phyloP scores from a whole-genome alignment of 2,329 filamentous ascomycete species.

The Neoarthrinium moseri region DNA sequence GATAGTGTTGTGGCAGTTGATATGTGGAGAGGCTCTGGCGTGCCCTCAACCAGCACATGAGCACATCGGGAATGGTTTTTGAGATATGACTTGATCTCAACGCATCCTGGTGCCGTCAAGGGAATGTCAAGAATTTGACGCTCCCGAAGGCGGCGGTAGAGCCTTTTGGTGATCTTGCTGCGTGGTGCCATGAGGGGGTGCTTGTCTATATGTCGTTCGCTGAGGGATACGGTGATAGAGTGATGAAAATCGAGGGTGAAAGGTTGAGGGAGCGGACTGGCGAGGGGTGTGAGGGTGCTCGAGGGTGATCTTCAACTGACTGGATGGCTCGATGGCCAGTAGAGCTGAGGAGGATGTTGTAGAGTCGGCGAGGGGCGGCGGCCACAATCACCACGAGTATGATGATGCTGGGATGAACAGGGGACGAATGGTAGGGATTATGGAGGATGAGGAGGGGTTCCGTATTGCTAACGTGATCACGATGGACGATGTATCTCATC shows the following conservation, averaged over 20 bases:
- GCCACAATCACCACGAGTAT: too few species aligned
- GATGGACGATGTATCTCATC: too few species aligned
- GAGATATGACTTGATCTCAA: constrained; percentile 25
- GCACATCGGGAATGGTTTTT: constrained; percentile 13
- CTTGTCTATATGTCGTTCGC: too few species aligned
- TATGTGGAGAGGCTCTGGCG: background rate
- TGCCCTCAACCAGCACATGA: constrained; percentile 10
- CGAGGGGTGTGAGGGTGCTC: too few species aligned
- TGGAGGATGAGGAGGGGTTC: too few species aligned
- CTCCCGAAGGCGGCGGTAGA: constrained; percentile 19
- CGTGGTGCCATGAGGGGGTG: constrained; percentile 12
- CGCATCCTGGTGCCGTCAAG: constrained; percentile 19
- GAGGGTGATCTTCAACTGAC: too few species aligned
- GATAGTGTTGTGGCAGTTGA: background rate
- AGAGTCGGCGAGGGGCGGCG: too few species aligned
- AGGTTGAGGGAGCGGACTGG: background rate
- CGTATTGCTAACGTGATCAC: background rate
- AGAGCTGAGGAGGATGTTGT: too few species aligned
- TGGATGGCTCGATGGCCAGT: too few species aligned
- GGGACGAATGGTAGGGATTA: too few species aligned
- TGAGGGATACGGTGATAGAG: constrained; percentile 6
- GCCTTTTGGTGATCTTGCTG: constrained; percentile 13
- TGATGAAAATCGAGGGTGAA: background rate
- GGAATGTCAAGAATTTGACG: constrained; percentile 21
- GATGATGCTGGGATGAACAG: too few species aligned